A percentile compares a stretch with the other conserved stretches of the same genome.
These are phyloP conservation scores for Solanum sparsipilum DNA, from an alignment of 257 asterid species.

Conservation along the genomic window DNA sequence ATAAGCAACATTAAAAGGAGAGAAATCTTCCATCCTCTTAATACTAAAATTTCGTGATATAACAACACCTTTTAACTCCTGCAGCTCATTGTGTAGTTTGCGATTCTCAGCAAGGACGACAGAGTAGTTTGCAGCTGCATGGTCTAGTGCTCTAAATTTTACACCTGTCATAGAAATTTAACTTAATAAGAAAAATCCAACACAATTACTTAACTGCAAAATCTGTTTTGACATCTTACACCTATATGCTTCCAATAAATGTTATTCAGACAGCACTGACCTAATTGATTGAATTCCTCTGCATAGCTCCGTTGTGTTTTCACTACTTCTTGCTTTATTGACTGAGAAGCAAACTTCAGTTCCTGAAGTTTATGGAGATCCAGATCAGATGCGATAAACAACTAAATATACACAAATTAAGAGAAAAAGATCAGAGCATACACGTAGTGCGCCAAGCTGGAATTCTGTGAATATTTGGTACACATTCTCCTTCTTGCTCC, in stretches of 20 bases:
- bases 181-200: background rate
- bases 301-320: slow-evolving; percentile 51
- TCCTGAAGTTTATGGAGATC: slow-evolving; percentile 26
- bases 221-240: background rate
- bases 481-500: slow-evolving; percentile 59
- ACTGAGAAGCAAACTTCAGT: slow-evolving; percentile 51
- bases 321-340: slow-evolving; percentile 67
- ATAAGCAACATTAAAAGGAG: background rate
- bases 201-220: background rate
- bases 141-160: slow-evolving; percentile 33
- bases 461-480: slow-evolving; percentile 57
- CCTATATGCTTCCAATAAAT: background rate
- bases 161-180: slow-evolving; percentile 25
- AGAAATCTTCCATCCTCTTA: background rate
- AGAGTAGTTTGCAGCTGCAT: slow-evolving; percentile 51
- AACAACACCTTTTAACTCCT: slow-evolving; percentile 75
- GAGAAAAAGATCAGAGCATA: slow-evolving; percentile 20
- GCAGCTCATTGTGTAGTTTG: slow-evolving; percentile 71
- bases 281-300: slow-evolving; percentile 41
- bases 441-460: slow-evolving; percentile 84
- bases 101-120: slow-evolving; percentile 54
- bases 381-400: background rate
- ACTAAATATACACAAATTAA: background rate
- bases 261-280: background rate
- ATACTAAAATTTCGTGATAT: background rate